Evolutionary conservation across 2,329 filamentous ascomycete genomes (phyloP).

Genomic region (Aspergillus ochraceus): DNA sequence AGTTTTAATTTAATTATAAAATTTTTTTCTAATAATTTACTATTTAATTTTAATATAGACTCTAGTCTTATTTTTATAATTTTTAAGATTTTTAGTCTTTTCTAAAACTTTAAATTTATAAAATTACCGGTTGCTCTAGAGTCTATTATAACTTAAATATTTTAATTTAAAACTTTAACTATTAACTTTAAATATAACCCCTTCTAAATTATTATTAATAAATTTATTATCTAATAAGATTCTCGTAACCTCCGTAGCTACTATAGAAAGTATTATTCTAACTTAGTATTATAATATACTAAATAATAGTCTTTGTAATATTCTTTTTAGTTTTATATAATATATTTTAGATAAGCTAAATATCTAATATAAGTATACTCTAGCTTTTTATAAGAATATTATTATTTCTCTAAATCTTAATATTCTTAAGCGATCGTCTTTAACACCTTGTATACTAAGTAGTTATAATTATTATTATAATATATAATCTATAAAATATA

Average conservation of each 20-base stretch:
- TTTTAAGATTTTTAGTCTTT: background rate
- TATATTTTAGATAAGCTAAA: background rate
- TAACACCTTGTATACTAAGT: too few species aligned
- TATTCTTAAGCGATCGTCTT: background rate
- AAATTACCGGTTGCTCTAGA: background rate
- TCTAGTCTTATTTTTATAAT: too few species aligned
- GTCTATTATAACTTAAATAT: too few species aligned
- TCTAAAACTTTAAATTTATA: background rate
- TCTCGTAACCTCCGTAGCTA: too few species aligned
- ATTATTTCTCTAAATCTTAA: background rate
- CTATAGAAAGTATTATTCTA: background rate
- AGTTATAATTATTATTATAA: background rate
- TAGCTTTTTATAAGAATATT: background rate
- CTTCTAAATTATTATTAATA: too few species aligned
- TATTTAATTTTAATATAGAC: too few species aligned
- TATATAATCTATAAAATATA: background rate
- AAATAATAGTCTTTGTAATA: background rate
- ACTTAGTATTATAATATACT: background rate
- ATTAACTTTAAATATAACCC: too few species aligned
- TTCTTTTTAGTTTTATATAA: background rate
- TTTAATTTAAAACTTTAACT: too few species aligned
- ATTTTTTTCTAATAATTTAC: too few species aligned
- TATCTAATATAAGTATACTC: background rate
- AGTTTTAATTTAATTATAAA: background rate
- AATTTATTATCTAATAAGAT: too few species aligned